Evolutionary conservation across 768 basidiomycete genomes (phyloP), one percentile per base, ranked within the genome.

Genomic region (Cystofilobasidium capitatum): DNA sequence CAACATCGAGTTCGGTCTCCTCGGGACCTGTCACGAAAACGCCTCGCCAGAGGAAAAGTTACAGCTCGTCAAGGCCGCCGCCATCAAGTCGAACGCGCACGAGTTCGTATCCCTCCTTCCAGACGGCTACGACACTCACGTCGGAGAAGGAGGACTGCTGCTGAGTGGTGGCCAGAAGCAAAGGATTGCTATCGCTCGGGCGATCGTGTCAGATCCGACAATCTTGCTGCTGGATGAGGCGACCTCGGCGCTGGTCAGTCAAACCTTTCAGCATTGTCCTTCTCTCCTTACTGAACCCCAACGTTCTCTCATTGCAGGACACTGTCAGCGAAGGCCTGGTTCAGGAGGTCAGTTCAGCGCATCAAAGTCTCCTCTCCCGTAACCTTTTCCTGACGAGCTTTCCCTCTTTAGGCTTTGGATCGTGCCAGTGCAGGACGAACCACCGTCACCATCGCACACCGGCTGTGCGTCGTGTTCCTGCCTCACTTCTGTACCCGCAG

Each of bases 251-350:
- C n/a, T n/a, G n/a, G 35, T 45, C 29, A 22, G 16, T 39, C 54
- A 69, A 51, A 24, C 37, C 22, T 24, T 22, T 33, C 22, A n/a
- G n/a, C n/a, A n/a, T n/a, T n/a, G n/a, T n/a, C n/a, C n/a, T n/a
- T n/a, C n/a, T n/a, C n/a, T n/a, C n/a, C n/a, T n/a, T n/a, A n/a
- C n/a, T n/a, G n/a, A n/a, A n/a, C n/a, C n/a, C n/a, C n/a, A n/a
- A n/a, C n/a, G n/a, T n/a, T n/a, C n/a, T n/a, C n/a, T n/a, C n/a
- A n/a, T n/a, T 63, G 40, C 81, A 92, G 22, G 91, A 92, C 77
- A 89, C 89, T 0, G 88, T 88, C 71, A 88, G 87, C 3, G 93
- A 96, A 78, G 89, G 89, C 67, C 81, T 92, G 67, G 91, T 94
- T 0, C 91, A 92, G 77, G 87, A 92, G 75, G 91, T 45, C 6